Evolutionary conservation across 495 filamentous ascomycete species (phyloP).

Genomic region (Friedmanniomyces endolithicus): DNA sequence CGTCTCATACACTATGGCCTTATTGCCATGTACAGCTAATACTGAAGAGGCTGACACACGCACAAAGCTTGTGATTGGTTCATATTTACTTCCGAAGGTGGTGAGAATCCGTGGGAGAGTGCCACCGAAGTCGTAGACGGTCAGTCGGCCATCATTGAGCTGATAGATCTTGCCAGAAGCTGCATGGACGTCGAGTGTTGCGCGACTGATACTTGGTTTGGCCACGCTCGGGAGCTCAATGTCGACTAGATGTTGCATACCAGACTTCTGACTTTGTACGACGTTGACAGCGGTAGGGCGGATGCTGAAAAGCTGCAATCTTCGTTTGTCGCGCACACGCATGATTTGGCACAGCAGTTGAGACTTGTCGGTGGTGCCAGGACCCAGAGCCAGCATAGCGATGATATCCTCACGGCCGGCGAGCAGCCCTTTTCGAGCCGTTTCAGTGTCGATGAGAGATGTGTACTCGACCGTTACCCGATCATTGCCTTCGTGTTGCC

Average conservation of each 20-base stretch:
- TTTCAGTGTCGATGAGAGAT: constrained; percentile 28
- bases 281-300: constrained; percentile 10
- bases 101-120: constrained; percentile 37
- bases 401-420: constrained; percentile 34
- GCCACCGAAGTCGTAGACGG: constrained; percentile 39
- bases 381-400: constrained; percentile 13
- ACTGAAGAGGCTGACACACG: constrained; percentile 27
- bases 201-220: not conserved
- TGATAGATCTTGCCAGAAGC: constrained; percentile 44
- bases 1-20: constrained; percentile 28
- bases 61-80: constrained; percentile 31
- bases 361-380: not conserved
- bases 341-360: constrained; percentile 4
- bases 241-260: constrained; percentile 17
- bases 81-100: constrained; percentile 12
- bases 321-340: not conserved
- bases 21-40: constrained; percentile 17
- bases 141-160: constrained; percentile 34
- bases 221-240: constrained; percentile 14
- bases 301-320: constrained; percentile 17
- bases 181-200: constrained; percentile 41
- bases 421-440: constrained; percentile 36
- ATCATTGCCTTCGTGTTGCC: constrained; percentile 26
- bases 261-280: constrained; percentile 12
- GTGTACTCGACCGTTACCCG: constrained; percentile 29